These are phyloP conservation scores for Viola odorata DNA, from an alignment of 345 rosid genomes.

Conservation along the genomic window DNA sequence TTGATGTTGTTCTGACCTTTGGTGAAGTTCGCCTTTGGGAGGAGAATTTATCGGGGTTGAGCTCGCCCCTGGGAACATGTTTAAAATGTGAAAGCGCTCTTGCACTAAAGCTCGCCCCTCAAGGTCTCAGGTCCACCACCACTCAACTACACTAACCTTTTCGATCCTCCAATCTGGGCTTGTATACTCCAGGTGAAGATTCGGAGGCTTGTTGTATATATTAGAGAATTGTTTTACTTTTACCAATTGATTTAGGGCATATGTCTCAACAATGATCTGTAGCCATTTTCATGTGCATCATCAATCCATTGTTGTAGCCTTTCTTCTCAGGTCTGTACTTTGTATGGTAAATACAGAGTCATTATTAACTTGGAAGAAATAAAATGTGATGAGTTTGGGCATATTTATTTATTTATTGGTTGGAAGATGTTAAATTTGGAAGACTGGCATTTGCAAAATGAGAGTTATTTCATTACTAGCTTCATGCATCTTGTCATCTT, in stretches of 20 bases:
- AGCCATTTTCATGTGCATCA: slow-evolving; percentile 32
- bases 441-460: no score
- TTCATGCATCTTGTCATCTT: no score
- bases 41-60: slow-evolving; percentile 15
- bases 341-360: no score
- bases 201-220: slow-evolving; percentile 54
- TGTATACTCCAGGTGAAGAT: slow-evolving; percentile 28
- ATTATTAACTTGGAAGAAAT: no score
- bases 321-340: not conserved
- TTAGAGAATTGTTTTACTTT: slow-evolving; percentile 41
- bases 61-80: slow-evolving; percentile 4
- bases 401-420: no score
- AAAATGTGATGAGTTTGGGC: no score
- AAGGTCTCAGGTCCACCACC: slow-evolving; percentile 11
- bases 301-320: slow-evolving; percentile 20
- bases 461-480: no score
- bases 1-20: slow-evolving; percentile 12
- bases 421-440: no score
- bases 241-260: slow-evolving; percentile 38
- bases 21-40: slow-evolving; percentile 23
- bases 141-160: slow-evolving; percentile 26
- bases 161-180: slow-evolving; percentile 31
- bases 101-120: slow-evolving; percentile 4
- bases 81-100: slow-evolving; percentile 13
- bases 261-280: slow-evolving; percentile 31